Conservation (phyloP, 2,329 filamentous ascomycete genomes). For the Penicillium sp. region DNA sequence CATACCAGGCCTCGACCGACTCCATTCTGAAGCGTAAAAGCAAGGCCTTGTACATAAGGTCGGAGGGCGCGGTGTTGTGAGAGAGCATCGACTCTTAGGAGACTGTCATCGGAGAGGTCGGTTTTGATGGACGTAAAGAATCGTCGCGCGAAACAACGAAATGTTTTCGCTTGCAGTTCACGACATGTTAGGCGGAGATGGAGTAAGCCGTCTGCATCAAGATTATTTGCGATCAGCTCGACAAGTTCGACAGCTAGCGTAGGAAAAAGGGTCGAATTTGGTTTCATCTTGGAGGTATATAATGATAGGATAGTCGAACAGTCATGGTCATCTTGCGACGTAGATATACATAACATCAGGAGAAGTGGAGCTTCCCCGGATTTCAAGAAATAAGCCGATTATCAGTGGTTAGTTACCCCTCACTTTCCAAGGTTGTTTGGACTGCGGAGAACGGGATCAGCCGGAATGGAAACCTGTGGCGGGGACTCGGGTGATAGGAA, state of each 20-base stretch:
- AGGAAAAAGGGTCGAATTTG: not conserved
- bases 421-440: slow-evolving; percentile 8
- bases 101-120: slow-evolving; percentile 20
- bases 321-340: not conserved
- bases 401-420: slow-evolving; percentile 12
- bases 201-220: slow-evolving; percentile 13
- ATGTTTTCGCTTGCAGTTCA: slow-evolving; percentile 20
- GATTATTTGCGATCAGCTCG: slow-evolving; percentile 13
- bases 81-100: slow-evolving; percentile 14
- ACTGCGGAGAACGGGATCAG: not conserved
- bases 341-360: not conserved
- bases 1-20: slow-evolving; percentile 20
- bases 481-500: not conserved
- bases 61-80: slow-evolving; percentile 13
- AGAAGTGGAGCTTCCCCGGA: slow-evolving; percentile 12
- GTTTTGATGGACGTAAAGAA: slow-evolving; percentile 21
- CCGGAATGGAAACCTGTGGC: not conserved
- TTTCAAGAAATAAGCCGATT: slow-evolving; percentile 1
- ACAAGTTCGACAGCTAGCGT: slow-evolving; percentile 18
- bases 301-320: not conserved
- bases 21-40: slow-evolving; percentile 19
- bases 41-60: slow-evolving; percentile 18
- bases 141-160: slow-evolving; percentile 21
- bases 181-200: slow-evolving; percentile 18
- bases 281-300: not conserved